Evolutionary conservation across 1,139 yeast species (phyloP), one percentile per base, ranked within the genome.

Genomic region (Nakaseomyces uthaithaninus): DNA sequence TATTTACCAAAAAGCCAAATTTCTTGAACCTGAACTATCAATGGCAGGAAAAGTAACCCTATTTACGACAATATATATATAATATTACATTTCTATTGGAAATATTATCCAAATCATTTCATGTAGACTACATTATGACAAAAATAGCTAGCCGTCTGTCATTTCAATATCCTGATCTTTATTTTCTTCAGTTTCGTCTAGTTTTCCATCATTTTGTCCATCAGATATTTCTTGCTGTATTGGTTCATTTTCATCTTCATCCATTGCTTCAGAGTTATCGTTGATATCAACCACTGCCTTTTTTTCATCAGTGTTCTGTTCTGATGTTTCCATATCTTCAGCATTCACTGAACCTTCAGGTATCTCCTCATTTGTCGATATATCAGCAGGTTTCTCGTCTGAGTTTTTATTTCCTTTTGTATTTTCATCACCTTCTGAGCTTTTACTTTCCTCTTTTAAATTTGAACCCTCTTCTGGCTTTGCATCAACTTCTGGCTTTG

Each of bases 161-260:
- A 59, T 55, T 27, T 51, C 47, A 18, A 57, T 47, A 40, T 59
- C 64, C 11, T 40, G 46, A 39, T 51, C 54, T 17, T 40, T 38
- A 24, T 33, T 3, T 22, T 18, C 10, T 31, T 22, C 42, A 12
- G 23, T 34, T 34, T 33, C 11, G 7, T 33, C 7, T 33, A 34
- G 24, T 16, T 12, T 33, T 17, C 27, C 18, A n/a, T 14, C 17
- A 12, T 16, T n/a, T n/a, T n/a, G n/a, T n/a, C n/a, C n/a, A n/a
- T n/a, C n/a, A n/a, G n/a, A n/a, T n/a, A n/a, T n/a, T n/a, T n/a
- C n/a, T n/a, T n/a, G n/a, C n/a, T n/a, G n/a, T n/a, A n/a, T n/a
- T n/a, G n/a, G n/a, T n/a, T n/a, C n/a, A 22, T 22, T 22, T 8
- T 11, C 31, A 8, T 17, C 33, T 18, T 28, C 33, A n/a, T 6